Conservation (phyloP, 148 eudicot species). For the Polygonum aviculare region DNA sequence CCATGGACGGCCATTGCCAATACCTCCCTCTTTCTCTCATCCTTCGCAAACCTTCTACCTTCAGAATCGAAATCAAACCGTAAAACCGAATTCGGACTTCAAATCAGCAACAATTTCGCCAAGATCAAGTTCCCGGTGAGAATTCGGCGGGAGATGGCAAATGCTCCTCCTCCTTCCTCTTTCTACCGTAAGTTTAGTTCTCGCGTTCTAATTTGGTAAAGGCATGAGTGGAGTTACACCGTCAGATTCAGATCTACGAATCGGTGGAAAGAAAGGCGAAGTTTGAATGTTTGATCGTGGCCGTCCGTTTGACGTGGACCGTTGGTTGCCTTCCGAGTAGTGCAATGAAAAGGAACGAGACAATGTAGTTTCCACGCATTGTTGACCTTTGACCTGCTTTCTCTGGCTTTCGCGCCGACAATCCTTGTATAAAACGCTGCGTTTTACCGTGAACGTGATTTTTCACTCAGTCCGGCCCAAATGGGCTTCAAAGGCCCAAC, state of each 20-base stretch:
- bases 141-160: slow-evolving; percentile 3
- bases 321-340: background rate
- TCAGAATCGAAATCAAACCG: background rate
- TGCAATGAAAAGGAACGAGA: background rate
- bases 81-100: background rate
- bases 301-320: slow-evolving; percentile 6
- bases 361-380: background rate
- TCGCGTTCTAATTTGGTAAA: background rate
- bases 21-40: slow-evolving; percentile 13
- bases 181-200: background rate
- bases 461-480: background rate
- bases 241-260: background rate
- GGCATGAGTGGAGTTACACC: background rate
- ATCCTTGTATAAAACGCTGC: background rate
- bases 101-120: background rate
- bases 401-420: background rate
- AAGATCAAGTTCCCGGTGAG: background rate
- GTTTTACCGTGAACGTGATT: background rate
- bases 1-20: slow-evolving; percentile 47
- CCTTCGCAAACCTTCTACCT: background rate
- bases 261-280: slow-evolving; percentile 2
- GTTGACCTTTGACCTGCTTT: background rate
- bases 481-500: background rate
- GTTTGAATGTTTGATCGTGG: background rate
- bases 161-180: background rate